Percentiles rank a stretch among this genome's conserved stretches.
phyloP scores from a whole-genome alignment of 2,329 filamentous ascomycete genomes.

The Didymella segeticola region DNA sequence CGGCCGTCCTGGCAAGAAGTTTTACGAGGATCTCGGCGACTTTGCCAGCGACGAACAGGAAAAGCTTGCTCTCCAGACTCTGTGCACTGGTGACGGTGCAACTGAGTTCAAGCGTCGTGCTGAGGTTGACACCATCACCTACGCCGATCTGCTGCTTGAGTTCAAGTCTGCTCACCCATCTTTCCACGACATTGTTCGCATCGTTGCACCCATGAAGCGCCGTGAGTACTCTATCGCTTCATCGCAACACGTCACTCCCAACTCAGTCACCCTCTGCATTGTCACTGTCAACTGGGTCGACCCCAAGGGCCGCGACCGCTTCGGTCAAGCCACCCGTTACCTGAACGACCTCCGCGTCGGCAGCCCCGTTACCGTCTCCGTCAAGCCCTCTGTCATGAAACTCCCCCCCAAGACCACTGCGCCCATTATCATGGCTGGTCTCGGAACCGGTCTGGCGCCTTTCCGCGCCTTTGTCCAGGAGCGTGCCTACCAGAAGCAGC shows the following conservation, averaged over 20 bases:
- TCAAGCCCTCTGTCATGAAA: constrained; percentile 99
- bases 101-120: constrained; percentile 90
- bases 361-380: constrained; percentile 82
- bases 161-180: constrained; percentile 86
- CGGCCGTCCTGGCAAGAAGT: constrained; percentile 94
- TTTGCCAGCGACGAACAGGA: constrained; percentile 84
- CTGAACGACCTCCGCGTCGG: constrained; percentile 78
- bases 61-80: constrained; percentile 76
- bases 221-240: constrained; percentile 99
- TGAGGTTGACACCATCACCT: constrained; percentile 91
- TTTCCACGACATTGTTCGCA: constrained; percentile 86
- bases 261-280: constrained; percentile 90
- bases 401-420: constrained; percentile 86
- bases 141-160: constrained; percentile 86
- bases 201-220: constrained; percentile 91
- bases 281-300: constrained; percentile 98
- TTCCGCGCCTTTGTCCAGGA: constrained; percentile 99
- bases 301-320: constrained; percentile 82
- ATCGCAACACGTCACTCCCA: constrained; percentile 91
- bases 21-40: constrained; percentile 91
- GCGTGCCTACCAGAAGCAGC: constrained; percentile 96
- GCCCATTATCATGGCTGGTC: constrained; percentile 97
- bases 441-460: constrained; percentile 97
- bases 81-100: constrained; percentile 77
- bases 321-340: constrained; percentile 92